Conservation (phyloP, 2,329 filamentous ascomycete species). For the Paraphaeosphaeria minitans region DNA sequence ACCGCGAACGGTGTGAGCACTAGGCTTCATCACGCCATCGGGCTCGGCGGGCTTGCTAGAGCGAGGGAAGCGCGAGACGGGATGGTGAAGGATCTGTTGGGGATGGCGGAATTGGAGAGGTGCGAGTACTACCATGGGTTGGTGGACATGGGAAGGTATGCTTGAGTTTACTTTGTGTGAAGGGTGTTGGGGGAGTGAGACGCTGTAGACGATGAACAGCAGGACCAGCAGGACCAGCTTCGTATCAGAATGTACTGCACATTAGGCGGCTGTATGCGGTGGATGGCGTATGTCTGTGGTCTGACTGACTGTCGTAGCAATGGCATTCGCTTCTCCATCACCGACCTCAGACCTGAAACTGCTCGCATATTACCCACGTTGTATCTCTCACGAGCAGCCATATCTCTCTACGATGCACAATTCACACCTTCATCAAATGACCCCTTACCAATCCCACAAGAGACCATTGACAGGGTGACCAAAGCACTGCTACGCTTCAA, state of each 20-base stretch:
- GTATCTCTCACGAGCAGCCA: conserved; percentile 76
- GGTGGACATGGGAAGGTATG: conserved; percentile 43
- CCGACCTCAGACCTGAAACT: conserved; percentile 72
- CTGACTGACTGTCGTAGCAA: conserved; percentile 64
- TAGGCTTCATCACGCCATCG: not conserved
- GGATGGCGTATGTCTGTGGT: conserved; percentile 12
- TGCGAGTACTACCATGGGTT: conserved; percentile 37
- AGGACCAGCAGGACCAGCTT: not conserved
- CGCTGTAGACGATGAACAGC: not conserved
- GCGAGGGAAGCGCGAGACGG: too few relatives aligned
- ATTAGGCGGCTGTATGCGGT: not conserved
- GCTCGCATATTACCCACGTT: conserved; percentile 76
- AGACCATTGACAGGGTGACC: conserved; percentile 70
- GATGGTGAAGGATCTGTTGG: not conserved
- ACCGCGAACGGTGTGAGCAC: conserved; percentile 7
- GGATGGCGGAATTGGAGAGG: conserved; percentile 22
- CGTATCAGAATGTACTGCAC: not conserved
- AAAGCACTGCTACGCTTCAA: conserved; percentile 72
- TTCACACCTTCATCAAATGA: conserved; percentile 49
- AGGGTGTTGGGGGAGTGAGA: not conserved
- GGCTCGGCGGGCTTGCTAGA: not conserved
- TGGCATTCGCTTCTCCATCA: conserved; percentile 90
- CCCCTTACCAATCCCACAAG: conserved; percentile 58
- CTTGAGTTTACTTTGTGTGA: not conserved
- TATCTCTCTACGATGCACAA: conserved; percentile 86